Evolutionary conservation across 192 early-diverging fungal species (phyloP).

Genomic region (Coemansia sp.): DNA sequence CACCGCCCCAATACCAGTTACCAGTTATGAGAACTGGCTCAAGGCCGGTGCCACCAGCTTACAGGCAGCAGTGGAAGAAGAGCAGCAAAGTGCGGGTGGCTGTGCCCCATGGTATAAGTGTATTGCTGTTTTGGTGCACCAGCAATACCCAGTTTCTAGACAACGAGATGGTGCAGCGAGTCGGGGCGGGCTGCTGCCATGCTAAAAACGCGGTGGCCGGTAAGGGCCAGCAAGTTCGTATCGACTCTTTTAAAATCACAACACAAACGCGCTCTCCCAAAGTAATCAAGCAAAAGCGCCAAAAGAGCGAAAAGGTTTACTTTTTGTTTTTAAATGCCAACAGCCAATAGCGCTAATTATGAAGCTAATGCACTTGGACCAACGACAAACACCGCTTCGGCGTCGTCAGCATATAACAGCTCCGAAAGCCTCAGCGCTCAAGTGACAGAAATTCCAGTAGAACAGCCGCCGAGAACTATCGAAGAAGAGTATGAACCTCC

Average conservation of each 20-base stretch:
- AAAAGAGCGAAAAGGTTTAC: no score
- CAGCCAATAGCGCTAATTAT: no score
- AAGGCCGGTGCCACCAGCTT: no score
- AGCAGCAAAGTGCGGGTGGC: conserved; percentile 91
- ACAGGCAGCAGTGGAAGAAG: conserved; percentile 55
- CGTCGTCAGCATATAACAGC: no score
- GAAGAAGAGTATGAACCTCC: conserved; percentile 17
- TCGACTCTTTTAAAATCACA: conserved; percentile 74
- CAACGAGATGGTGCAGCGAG: conserved; percentile 90
- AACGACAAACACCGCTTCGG: no score
- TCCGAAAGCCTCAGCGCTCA: background rate
- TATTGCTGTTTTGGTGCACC: no score
- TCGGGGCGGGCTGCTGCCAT: conserved; percentile 78
- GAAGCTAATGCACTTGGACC: no score
- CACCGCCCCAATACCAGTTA: no score
- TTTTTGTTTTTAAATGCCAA: no score
- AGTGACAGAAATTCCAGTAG: conserved; percentile 16
- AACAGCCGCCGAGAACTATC: conserved; percentile 11
- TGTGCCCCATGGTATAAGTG: conserved; percentile 97
- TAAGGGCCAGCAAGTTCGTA: conserved; percentile 79
- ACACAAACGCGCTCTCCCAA: conserved; percentile 8
- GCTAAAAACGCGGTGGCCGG: conserved; percentile 72
- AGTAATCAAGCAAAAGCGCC: no score
- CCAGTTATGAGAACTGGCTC: no score
- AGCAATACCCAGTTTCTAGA: conserved; percentile 88